Conservation (phyloP, 371 early-diverging fungal genomes). For the Lichtheimia ornata region DNA sequence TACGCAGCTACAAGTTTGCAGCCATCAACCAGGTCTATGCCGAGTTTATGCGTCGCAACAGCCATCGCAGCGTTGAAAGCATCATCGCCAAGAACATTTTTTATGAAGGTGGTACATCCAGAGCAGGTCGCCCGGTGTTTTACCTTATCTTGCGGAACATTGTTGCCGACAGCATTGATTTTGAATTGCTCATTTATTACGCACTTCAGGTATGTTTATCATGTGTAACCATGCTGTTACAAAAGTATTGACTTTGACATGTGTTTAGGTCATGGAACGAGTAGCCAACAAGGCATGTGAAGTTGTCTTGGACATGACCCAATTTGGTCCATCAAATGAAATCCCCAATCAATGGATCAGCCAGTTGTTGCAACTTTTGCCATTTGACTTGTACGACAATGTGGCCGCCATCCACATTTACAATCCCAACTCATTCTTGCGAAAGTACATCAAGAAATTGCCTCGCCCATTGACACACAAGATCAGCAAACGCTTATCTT, state of each 20-base stretch:
- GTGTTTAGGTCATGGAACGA: slow-evolving; percentile 56
- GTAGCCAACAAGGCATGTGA: slow-evolving; percentile 69
- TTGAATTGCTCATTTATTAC: slow-evolving; percentile 78
- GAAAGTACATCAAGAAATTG: slow-evolving; percentile 68
- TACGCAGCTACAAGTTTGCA: slow-evolving; percentile 48
- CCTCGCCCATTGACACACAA: slow-evolving; percentile 61
- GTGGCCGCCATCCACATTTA: slow-evolving; percentile 69
- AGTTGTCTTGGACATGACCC: slow-evolving; percentile 80
- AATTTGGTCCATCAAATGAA: slow-evolving; percentile 82
- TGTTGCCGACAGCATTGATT: slow-evolving; percentile 76
- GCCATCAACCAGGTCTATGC: slow-evolving; percentile 65
- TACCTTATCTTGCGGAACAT: slow-evolving; percentile 84
- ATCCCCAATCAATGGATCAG: slow-evolving; percentile 75
- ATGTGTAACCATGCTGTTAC: neutral
- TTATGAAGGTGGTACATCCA: slow-evolving; percentile 81
- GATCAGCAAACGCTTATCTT: slow-evolving; percentile 63
- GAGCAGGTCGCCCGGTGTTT: slow-evolving; percentile 77
- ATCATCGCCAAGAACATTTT: slow-evolving; percentile 70
- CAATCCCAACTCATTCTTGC: slow-evolving; percentile 80
- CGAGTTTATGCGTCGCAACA: slow-evolving; percentile 81
- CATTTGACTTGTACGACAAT: slow-evolving; percentile 57
- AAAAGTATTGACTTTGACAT: neutral
- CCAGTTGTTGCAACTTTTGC: slow-evolving; percentile 75
- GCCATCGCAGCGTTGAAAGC: slow-evolving; percentile 64
- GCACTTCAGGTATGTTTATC: slow-evolving; percentile 63